Base-by-base conservation (phyloP, 345 rosid species). In the Xanthoceras sorbifolium region DNA sequence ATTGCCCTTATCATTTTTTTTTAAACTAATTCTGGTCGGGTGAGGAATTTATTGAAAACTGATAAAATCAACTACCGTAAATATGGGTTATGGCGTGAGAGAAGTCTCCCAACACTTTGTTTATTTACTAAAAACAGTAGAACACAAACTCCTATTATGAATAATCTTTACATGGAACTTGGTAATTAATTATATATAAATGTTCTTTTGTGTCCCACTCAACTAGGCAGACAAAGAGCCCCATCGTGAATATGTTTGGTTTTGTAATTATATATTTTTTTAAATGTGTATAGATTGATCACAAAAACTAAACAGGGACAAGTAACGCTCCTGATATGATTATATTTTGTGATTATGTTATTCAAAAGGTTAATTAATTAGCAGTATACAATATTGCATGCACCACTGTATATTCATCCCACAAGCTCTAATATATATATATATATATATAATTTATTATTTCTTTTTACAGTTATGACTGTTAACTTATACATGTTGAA, bases 361-460 rank as follows among this genome's bases (percentile, higher is more conserved):
- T 17, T n/a, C 59, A 38, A 67, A 67, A 55, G 28, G 55, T n/a
- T n/a, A n/a, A 25, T 54, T 54, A n/a, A 54, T 76, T 67, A 55
- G 65, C 73, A 67, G 12, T 0, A 18, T 64, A 48, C 10, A 31
- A 28, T 32, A 15, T 4, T 36, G 36, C 5, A 48, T 36, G 38
- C 42, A 64, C 10, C 10, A 9, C 4, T 18, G 67, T 7, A 6
- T 20, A 14, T 71, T n/a, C 31, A 23, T 57, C 78, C 15, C 15
- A 28, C 29, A 50, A 20, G 1, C 40, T 12, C 7, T 26, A 67
- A n/a, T n/a, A n/a, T n/a, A n/a, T n/a, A n/a, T n/a, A n/a, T n/a
- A n/a, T n/a, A n/a, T n/a, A n/a, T n/a, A n/a, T n/a, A n/a, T n/a
- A n/a, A n/a, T n/a, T n/a, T n/a, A n/a, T n/a, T n/a, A n/a, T n/a